Conservation (phyloP, 2,329 filamentous ascomycete species). For the Aspergillus costaricaensis region DNA sequence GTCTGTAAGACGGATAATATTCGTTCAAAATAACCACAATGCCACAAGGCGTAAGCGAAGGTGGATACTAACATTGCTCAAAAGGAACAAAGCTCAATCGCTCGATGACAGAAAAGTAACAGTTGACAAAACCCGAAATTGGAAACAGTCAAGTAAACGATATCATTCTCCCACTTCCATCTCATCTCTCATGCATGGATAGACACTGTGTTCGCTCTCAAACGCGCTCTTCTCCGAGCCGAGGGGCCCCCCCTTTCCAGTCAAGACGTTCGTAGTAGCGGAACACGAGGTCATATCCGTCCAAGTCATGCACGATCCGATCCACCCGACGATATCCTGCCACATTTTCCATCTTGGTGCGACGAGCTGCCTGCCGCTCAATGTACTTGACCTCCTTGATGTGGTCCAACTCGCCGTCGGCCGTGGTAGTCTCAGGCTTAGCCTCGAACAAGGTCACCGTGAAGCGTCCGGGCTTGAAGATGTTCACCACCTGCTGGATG, state of each 20-base stretch:
- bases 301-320: constrained; percentile 93
- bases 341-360: constrained; percentile 70
- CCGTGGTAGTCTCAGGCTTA: constrained; percentile 55
- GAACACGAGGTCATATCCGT: constrained; percentile 96
- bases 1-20: too few relatives aligned
- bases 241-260: constrained; percentile 67
- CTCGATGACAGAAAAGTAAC: background rate
- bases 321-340: constrained; percentile 86
- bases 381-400: constrained; percentile 43
- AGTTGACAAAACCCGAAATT: background rate
- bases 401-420: constrained; percentile 29
- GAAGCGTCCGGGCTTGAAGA: constrained; percentile 98
- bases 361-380: constrained; percentile 47
- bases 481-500: constrained; percentile 88
- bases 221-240: constrained; percentile 56
- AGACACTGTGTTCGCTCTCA: constrained; percentile 7
- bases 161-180: constrained; percentile 7
- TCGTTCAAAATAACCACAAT: background rate
- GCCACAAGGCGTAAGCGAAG: background rate
- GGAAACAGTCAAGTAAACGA: background rate
- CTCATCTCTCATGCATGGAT: background rate
- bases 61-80: background rate
- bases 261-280: constrained; percentile 92
- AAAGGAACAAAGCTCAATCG: constrained; percentile 1
- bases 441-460: constrained; percentile 95